A percentile compares a stretch with the other conserved stretches of the same genome.
Conservation (phyloP, 441 rosid genomes). For the Aleurites moluccanus region DNA sequence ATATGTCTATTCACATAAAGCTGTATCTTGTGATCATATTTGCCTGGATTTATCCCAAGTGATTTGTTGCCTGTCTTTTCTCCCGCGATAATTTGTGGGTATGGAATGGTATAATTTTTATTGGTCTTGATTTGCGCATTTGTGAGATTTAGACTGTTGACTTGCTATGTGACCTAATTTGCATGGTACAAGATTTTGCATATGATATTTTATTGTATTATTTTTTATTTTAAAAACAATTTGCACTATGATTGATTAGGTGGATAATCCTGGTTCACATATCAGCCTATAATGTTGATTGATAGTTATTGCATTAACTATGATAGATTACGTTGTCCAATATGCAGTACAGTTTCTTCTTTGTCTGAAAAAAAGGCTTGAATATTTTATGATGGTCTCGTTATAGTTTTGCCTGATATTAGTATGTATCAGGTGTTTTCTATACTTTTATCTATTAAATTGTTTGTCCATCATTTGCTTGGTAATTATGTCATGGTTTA, state of each 20-base stretch:
- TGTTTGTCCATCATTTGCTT: background rate
- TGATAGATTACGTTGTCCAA: background rate
- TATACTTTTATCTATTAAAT: background rate
- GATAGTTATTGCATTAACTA: background rate
- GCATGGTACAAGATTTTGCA: background rate
- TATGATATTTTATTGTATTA: background rate
- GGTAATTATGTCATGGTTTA: background rate
- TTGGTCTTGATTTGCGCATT: background rate
- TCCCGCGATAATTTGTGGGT: background rate
- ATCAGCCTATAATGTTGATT: background rate
- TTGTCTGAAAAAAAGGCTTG: background rate
- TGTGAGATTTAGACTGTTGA: background rate
- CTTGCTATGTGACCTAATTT: background rate
- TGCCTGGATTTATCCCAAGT: background rate
- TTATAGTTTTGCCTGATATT: background rate
- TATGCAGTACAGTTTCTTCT: background rate
- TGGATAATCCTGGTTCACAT: background rate
- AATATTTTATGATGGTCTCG: background rate
- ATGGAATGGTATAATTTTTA: background rate
- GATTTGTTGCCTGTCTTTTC: background rate
- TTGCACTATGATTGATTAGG: background rate
- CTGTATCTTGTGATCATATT: slow-evolving; percentile 16
- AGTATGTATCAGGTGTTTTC: background rate
- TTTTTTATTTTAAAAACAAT: background rate
- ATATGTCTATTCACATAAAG: slow-evolving; percentile 15